Evolutionary conservation across 768 basidiomycete species (phyloP), one percentile per base, ranked within the genome.

Genomic region (Phanerochaete carnosa): DNA sequence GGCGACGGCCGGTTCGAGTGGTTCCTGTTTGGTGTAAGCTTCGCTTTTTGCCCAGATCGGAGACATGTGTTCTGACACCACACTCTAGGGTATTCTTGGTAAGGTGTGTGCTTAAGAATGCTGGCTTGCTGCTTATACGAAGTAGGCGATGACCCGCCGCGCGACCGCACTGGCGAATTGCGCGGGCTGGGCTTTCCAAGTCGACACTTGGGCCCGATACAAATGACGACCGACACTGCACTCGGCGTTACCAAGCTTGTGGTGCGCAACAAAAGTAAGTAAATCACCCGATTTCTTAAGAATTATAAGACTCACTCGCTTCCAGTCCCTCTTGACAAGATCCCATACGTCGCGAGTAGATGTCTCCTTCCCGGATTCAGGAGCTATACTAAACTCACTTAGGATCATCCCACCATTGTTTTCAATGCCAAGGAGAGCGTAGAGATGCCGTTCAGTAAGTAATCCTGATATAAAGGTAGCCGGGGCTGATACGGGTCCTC

Each of bases 171-270:
- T 1, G 83, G 86, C 1, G 92, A 96, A 70, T 83, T 99, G 35
- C 88, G 96, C 30, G 81, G 80, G 16, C 76, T 94, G 37, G 95
- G 95, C 1, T 99, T 96, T 72, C 91, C 93, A 1, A 83, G 83
- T 6, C 83, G 97, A 32, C 92, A 91, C 72, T 79, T 99, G 8
- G 95, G 94, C 0, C 77, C 86, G 1, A 79, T 94, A 1, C 97
- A 99, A 74, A 99, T 99, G 97, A 98, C 97, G 32, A 99, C 97
- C 0, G 96, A 99, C 74, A 98, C 96, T 1, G 96, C 96, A 1
- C 78, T 98, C 0, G 93, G 90, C 4, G 96, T 97, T 3, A 93
- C 94, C 0, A 95, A 94, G 69, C 73, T 84, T 3, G 88, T 95
- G 16, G 87, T 94, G 0, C 73, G 87, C 50, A 91, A 95, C 70